A percentile compares a stretch with the other conserved stretches of the same genome.
Conservation (phyloP, 2,329 filamentous ascomycete genomes). For the Verticillium dahliae region DNA sequence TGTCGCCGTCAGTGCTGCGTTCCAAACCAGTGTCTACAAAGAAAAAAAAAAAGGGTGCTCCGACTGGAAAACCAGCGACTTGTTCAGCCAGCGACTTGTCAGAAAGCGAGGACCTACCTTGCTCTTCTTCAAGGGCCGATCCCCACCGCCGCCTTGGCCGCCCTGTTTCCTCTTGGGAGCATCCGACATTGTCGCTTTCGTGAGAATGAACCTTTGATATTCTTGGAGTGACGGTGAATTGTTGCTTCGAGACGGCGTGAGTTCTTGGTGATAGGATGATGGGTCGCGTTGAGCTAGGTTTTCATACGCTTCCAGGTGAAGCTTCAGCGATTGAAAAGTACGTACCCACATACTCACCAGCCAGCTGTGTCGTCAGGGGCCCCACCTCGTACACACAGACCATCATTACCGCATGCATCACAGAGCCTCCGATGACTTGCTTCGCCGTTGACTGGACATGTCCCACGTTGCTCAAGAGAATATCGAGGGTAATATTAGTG, state of each 20-base stretch:
- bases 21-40: not conserved
- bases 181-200: constrained; percentile 20
- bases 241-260: not conserved
- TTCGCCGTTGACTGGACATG: not conserved
- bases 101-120: constrained; percentile 23
- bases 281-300: not conserved
- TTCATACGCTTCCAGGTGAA: not conserved
- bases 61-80: not conserved
- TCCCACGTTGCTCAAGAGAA: not conserved
- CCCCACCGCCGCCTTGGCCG: constrained; percentile 15
- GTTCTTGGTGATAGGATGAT: not conserved
- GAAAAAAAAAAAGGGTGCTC: too few relatives aligned
- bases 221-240: too few relatives aligned
- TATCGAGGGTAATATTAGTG: too few relatives aligned
- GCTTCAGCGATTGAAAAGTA: not conserved
- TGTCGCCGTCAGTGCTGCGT: constrained; percentile 13
- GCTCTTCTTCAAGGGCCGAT: constrained; percentile 29
- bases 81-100: too few relatives aligned
- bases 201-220: too few relatives aligned
- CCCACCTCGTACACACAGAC: not conserved
- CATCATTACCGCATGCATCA: not conserved
- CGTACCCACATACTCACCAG: not conserved
- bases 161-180: constrained; percentile 27
- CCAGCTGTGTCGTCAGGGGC: not conserved
- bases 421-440: not conserved